Evolutionary conservation across 2,329 filamentous ascomycete species (phyloP), one percentile per base, ranked within the genome.

Genomic region (Orbilia javanica): DNA sequence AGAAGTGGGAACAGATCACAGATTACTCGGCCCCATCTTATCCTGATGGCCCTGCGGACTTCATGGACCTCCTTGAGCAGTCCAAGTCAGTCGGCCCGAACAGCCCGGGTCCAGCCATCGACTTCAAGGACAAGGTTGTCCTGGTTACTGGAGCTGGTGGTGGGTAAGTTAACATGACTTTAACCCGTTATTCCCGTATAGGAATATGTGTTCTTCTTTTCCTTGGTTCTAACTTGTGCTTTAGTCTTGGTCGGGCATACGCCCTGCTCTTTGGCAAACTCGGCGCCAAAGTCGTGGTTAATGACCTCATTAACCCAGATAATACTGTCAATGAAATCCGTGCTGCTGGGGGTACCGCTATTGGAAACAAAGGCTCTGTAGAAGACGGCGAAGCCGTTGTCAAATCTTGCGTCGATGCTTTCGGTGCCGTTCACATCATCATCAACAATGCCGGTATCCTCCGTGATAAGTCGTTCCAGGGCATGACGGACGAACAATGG

Each of bases 381-480:
- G 93, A 97, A 84, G 93, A 99, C 79, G 96, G 96, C 55, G 94
- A 97, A 69, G 88, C 88, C 44, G 93, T 98, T 55, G 91, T 99
- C 82, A 96, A 97, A 88, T 91, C 89, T 73, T 95, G 95, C 70
- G 96, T 99, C 82, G 95, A 98, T 83, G 90, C 92, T 46, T 98
- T 92, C 84, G 96, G 96, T 82, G 93, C 96, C 82, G 89, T 99
- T 82, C 96, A 99, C 83, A 94, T 99, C 80, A 85, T 99, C 80
- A 89, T 99, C 87, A 99, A 99, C 90, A 99, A 99, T 83, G 96
- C 96, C 66, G 96, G 96, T 83, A 99, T 99, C 82, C 90, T 99
- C 67, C 91, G 96, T 60, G 96, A 99, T 88, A 98, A 97, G 90
- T 94, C 96, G 46, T 99, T 99, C 85, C 88, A 88, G 85, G 98